A percentile compares a stretch with the other conserved stretches of the same genome.
phyloP scores from a whole-genome alignment of 345 rosid genomes.

The Stellera chamaejasme region DNA sequence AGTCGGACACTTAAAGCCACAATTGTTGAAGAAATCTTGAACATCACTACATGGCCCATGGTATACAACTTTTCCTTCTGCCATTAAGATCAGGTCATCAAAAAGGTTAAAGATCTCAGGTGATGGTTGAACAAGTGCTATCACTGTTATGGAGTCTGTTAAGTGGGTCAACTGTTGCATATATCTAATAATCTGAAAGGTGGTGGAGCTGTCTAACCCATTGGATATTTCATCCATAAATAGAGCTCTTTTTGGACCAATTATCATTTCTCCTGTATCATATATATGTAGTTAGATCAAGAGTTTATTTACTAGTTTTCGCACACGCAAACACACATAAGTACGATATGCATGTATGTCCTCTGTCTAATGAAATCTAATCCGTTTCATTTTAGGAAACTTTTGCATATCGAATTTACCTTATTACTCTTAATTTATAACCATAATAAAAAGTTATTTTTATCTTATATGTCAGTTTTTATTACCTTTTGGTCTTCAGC shows the following conservation, averaged over 20 bases:
- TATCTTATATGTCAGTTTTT: too few species aligned
- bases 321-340: too few species aligned
- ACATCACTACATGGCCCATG: constrained; percentile 48
- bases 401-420: too few species aligned
- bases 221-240: constrained; percentile 82
- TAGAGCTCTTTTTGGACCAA: constrained; percentile 59
- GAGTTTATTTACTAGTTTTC: too few species aligned
- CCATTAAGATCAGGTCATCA: constrained; percentile 57
- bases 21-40: constrained; percentile 49
- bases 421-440: too few species aligned
- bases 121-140: constrained; percentile 73
- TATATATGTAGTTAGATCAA: constrained; percentile 2
- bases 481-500: background rate
- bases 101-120: constrained; percentile 74
- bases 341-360: too few species aligned
- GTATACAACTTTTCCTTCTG: constrained; percentile 65
- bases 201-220: constrained; percentile 72
- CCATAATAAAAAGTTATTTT: too few species aligned
- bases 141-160: constrained; percentile 38
- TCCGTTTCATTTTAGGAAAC: too few species aligned
- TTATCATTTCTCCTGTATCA: constrained; percentile 56
- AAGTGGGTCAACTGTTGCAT: constrained; percentile 57
- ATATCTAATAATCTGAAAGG: constrained; percentile 57
- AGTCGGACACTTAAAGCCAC: constrained; percentile 64
- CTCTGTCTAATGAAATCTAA: too few species aligned